Evolutionary conservation across 257 asterid genomes (phyloP).

Genomic region (Datura wrightii): DNA sequence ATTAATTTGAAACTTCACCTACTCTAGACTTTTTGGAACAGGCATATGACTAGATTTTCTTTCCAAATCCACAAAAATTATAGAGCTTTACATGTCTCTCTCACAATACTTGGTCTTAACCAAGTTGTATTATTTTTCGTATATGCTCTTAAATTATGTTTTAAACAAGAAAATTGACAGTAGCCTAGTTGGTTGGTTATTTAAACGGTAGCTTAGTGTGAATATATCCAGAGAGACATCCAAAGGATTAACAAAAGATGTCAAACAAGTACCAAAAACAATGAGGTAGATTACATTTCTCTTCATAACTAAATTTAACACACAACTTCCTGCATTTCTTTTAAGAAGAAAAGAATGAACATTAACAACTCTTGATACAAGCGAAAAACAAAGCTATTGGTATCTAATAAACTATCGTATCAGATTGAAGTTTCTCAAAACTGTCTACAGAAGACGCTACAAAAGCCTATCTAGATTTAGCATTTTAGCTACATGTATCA

Average conservation of each 20-base stretch:
- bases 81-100: background rate
- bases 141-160: background rate
- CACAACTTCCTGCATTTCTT: slow-evolving; percentile 11
- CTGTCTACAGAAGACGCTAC: background rate
- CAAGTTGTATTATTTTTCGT: background rate
- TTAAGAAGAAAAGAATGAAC: background rate
- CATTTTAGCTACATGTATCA: background rate
- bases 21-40: background rate
- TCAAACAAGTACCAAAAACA: background rate
- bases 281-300: background rate
- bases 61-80: background rate
- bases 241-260: background rate
- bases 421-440: background rate
- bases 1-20: slow-evolving; percentile 8
- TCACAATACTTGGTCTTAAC: background rate
- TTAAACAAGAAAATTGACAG: too few species aligned
- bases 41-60: background rate
- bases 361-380: background rate
- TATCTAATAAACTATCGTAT: background rate
- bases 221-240: background rate
- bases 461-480: background rate
- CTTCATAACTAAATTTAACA: background rate
- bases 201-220: too few species aligned
- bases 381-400: background rate
- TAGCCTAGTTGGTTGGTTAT: too few species aligned